These are phyloP conservation scores for Pseudogymnoascus sp. DNA, from an alignment of 2,329 filamentous ascomycete species.

Conservation along the genomic window DNA sequence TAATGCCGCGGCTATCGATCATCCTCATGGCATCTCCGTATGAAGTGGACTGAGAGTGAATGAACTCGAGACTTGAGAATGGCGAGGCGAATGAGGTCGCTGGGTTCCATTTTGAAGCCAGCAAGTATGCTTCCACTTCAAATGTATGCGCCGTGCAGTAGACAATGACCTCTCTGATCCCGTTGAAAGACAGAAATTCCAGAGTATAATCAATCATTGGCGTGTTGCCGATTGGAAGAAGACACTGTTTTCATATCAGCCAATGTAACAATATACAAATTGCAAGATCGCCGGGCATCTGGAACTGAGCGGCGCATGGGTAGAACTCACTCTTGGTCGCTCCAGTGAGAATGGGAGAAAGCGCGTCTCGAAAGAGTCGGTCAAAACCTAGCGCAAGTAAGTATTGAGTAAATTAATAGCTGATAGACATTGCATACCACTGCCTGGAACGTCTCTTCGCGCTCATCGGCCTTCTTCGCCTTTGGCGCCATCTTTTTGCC, in stretches of 20 bases:
- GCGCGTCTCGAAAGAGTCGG: conserved; percentile 88
- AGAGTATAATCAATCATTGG: conserved; percentile 96
- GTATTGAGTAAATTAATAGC: conserved; percentile 8
- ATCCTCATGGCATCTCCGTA: conserved; percentile 93
- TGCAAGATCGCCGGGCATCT: background rate
- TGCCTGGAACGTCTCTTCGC: conserved; percentile 29
- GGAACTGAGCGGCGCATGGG: background rate
- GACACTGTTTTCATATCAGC: conserved; percentile 52
- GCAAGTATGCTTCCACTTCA: conserved; percentile 79
- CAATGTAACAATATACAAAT: conserved; percentile 18
- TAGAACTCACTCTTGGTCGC: conserved; percentile 65
- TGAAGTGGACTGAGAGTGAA: conserved; percentile 76
- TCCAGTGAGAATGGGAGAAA: conserved; percentile 86
- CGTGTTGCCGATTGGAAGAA: conserved; percentile 85
- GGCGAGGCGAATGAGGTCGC: conserved; percentile 59
- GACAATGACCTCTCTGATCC: conserved; percentile 87
- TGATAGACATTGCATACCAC: conserved; percentile 22
- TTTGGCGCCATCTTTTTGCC: conserved; percentile 22
- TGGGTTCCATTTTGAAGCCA: conserved; percentile 65
- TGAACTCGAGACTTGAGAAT: conserved; percentile 73
- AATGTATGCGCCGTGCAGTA: conserved; percentile 85
- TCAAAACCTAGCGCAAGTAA: conserved; percentile 57
- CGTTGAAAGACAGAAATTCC: conserved; percentile 89
- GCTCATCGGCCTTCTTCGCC: conserved; percentile 24
- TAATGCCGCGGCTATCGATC: conserved; percentile 74